Evolutionary conservation across 768 basidiomycete species (phyloP).

Genomic region (Royoungia palumana): DNA sequence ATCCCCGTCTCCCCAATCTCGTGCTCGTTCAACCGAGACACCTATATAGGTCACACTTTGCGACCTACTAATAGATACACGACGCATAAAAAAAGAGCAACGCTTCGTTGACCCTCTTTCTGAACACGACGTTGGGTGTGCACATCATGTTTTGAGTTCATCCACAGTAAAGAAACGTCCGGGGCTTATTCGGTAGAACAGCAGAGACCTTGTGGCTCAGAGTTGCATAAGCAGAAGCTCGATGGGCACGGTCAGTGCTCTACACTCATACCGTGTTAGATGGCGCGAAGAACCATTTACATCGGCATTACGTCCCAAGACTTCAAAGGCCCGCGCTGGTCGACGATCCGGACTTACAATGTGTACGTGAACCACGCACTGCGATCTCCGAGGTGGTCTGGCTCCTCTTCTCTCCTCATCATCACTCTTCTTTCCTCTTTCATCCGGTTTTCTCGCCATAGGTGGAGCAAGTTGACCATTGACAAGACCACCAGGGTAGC

Average conservation of each 20-base stretch:
- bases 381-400: constrained; percentile 43
- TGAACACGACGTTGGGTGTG: constrained; percentile 4
- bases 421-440: constrained; percentile 39
- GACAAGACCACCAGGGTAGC: constrained; percentile 37
- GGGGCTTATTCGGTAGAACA: constrained; percentile 4
- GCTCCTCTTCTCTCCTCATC: constrained; percentile 37
- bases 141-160: constrained; percentile 14
- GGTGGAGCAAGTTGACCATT: constrained; percentile 37
- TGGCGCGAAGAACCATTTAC: too few species aligned
- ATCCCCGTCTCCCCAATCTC: too few species aligned
- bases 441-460: constrained; percentile 42
- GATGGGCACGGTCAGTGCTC: too few species aligned
- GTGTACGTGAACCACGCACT: constrained; percentile 58
- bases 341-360: constrained; percentile 26
- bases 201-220: too few species aligned
- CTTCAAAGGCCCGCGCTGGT: too few species aligned
- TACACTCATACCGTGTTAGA: too few species aligned
- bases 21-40: too few species aligned
- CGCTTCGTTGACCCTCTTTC: background rate
- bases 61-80: too few species aligned
- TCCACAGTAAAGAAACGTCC: constrained; percentile 15
- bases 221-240: too few species aligned
- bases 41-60: too few species aligned
- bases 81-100: too few species aligned
- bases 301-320: too few species aligned